Base-by-base conservation (phyloP, 2,329 filamentous ascomycete species). In the Exophiala alcalophila region DNA sequence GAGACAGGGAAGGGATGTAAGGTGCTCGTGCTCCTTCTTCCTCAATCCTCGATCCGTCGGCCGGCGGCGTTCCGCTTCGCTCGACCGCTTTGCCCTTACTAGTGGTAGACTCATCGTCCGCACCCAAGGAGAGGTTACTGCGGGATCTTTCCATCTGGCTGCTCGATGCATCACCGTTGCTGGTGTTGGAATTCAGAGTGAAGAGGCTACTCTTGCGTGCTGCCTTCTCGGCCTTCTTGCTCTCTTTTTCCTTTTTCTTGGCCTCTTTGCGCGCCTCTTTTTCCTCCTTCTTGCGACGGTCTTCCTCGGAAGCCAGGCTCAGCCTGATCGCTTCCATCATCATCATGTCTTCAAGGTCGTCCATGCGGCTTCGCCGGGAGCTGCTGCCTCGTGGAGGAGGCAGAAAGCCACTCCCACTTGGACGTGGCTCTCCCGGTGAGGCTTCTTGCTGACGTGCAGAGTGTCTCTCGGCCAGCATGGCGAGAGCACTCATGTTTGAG, bases 301-400 rank as follows among this genome's bases (percentile, higher is more conserved):
- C 91, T 58, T 97, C 91, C 62, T 98, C 92, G 1, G 87, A 83
- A 0, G 85, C 89, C n/a, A 98, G 71, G 33, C 89, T 95, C 20
- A 95, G 65, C 26, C 92, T 77, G 33, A 98, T 94, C 0, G 92
- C 92, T 63, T 98, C 92, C 74, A 92, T 88, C 73, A 97, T 89
- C 92, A 98, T 98, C 72, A 98, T 86, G 34, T 95, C 91, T 62
- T 98, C 92, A 0, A 97, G 74, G 55, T 97, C 90, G 15, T 94
- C 87, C 60, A 94, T 80, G 20, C 87, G 76, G 42, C 65, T 77
- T 49, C 79, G 69, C 47, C 81, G 68, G 24, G 76, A 77, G 54
- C 72, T 76, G 12, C 65, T 62, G 5, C 74, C 63, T n/a, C 68
- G 66, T 11, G 68, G 60, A 4, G 68, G 64, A 24, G 65, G 61